These are phyloP conservation scores for Tuber umbilicatum DNA, from an alignment of 495 filamentous ascomycete genomes.

Conservation along the genomic window DNA sequence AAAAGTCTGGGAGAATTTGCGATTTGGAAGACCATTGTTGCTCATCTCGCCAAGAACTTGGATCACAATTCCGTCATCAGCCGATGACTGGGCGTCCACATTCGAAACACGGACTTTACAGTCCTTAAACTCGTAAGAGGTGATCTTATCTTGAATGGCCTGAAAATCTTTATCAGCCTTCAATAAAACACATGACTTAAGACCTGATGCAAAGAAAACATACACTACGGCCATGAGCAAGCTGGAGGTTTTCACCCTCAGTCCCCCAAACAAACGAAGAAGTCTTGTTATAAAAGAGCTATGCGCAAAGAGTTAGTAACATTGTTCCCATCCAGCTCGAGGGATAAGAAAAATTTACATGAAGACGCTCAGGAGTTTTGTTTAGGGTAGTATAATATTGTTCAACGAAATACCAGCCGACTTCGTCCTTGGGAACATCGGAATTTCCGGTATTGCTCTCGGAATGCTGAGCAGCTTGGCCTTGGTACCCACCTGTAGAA, in stretches of 20 bases:
- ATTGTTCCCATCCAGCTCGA: background rate
- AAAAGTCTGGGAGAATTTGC: constrained; percentile 97
- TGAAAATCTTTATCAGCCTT: constrained; percentile 42
- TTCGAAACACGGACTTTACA: constrained; percentile 98
- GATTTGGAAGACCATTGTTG: constrained; percentile 79
- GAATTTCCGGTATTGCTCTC: constrained; percentile 10
- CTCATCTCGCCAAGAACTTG: constrained; percentile 97
- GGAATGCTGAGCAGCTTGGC: constrained; percentile 20
- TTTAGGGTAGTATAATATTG: constrained; percentile 97
- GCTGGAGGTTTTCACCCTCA: constrained; percentile 76
- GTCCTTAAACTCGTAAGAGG: constrained; percentile 85
- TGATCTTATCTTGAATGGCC: constrained; percentile 91
- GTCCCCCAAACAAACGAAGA: constrained; percentile 78
- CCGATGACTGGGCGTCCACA: constrained; percentile 90
- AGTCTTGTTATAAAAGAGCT: constrained; percentile 75
- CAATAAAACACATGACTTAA: constrained; percentile 4
- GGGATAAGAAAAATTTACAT: constrained; percentile 51
- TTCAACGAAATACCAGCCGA: constrained; percentile 99
- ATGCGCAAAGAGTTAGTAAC: constrained; percentile 32
- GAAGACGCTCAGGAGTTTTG: constrained; percentile 86
- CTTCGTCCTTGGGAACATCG: constrained; percentile 65
- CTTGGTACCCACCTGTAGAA: constrained; percentile 25
- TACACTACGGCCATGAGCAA: constrained; percentile 79
- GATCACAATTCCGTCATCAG: constrained; percentile 77
- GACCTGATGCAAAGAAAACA: constrained; percentile 40